Evolutionary conservation across 1,284 basidiomycete genomes (phyloP).

Genomic region (Omphalotus olearius): DNA sequence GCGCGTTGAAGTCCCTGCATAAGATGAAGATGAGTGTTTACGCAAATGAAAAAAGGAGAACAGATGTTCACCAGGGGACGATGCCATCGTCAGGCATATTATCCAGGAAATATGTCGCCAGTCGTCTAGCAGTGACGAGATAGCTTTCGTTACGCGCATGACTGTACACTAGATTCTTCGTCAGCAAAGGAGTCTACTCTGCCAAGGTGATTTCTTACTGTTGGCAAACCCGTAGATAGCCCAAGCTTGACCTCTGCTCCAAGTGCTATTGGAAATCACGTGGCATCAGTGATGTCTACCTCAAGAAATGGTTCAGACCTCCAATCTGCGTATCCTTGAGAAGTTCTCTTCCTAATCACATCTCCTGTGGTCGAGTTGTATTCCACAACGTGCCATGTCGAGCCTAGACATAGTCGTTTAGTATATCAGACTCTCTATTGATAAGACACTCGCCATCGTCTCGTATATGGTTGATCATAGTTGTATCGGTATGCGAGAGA

Average conservation of each 20-base stretch:
- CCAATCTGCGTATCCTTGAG: constrained; percentile 58
- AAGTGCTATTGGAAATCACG: constrained; percentile 41
- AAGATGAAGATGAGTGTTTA: neutral
- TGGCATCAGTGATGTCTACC: no score
- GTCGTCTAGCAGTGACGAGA: constrained; percentile 50
- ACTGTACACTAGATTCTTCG: constrained; percentile 45
- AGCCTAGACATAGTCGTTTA: constrained; percentile 31
- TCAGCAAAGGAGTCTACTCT: no score
- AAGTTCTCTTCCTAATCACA: constrained; percentile 51
- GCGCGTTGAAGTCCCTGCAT: constrained; percentile 76
- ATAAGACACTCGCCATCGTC: constrained; percentile 41
- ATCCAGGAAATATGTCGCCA: constrained; percentile 57
- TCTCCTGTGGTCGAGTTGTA: constrained; percentile 60
- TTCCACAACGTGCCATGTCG: constrained; percentile 64
- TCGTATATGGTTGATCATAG: constrained; percentile 62
- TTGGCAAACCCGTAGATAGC: constrained; percentile 66
- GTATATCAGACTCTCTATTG: neutral
- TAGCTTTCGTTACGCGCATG: constrained; percentile 47
- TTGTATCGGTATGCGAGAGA: constrained; percentile 60
- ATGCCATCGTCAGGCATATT: constrained; percentile 53
- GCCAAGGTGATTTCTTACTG: constrained; percentile 36
- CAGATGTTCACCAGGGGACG: constrained; percentile 51
- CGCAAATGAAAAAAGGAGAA: neutral
- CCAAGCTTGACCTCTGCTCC: constrained; percentile 71
- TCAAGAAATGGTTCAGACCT: constrained; percentile 26